Percentiles rank a stretch among this genome's conserved stretches.
Conservation (phyloP, 306 rosid species). For the Vigna reflexopilosa region DNA sequence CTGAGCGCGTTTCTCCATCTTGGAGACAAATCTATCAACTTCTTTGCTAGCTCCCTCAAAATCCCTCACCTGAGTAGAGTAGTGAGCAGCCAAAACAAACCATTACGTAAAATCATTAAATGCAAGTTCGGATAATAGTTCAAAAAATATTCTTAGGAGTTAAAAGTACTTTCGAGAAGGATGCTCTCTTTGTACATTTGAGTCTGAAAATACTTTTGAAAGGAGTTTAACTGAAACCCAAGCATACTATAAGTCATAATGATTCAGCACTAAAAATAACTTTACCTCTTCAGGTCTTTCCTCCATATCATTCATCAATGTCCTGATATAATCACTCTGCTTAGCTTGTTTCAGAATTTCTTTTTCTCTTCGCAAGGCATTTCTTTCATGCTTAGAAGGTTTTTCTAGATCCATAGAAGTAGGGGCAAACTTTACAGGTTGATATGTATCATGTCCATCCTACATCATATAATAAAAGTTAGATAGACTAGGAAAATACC, state of each 20-base stretch:
- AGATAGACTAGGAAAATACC: slow-evolving; percentile 7
- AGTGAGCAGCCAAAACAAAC: too few species aligned
- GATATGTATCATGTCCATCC: slow-evolving; percentile 63
- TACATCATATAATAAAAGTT: slow-evolving; percentile 45
- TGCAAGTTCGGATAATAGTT: too few species aligned
- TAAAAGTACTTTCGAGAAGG: too few species aligned
- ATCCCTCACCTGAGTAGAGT: too few species aligned
- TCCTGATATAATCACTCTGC: slow-evolving; percentile 65
- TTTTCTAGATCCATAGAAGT: slow-evolving; percentile 72
- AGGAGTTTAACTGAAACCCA: too few species aligned
- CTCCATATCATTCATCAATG: slow-evolving; percentile 41
- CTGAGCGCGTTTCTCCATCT: too few species aligned
- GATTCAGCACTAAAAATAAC: slow-evolving; percentile 23
- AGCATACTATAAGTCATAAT: not conserved
- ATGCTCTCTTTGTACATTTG: too few species aligned
- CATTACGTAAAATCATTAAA: too few species aligned
- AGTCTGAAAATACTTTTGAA: too few species aligned
- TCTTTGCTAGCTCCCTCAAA: too few species aligned
- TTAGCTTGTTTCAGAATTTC: slow-evolving; percentile 64
- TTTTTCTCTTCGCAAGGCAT: slow-evolving; percentile 73
- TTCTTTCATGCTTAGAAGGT: slow-evolving; percentile 66
- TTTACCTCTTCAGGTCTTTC: not conserved
- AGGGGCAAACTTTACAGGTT: slow-evolving; percentile 73
- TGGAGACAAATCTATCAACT: too few species aligned
- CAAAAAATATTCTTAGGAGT: too few species aligned